phyloP scores from a whole-genome alignment of 75 land plant species.

The Cupressus sempervirens region DNA sequence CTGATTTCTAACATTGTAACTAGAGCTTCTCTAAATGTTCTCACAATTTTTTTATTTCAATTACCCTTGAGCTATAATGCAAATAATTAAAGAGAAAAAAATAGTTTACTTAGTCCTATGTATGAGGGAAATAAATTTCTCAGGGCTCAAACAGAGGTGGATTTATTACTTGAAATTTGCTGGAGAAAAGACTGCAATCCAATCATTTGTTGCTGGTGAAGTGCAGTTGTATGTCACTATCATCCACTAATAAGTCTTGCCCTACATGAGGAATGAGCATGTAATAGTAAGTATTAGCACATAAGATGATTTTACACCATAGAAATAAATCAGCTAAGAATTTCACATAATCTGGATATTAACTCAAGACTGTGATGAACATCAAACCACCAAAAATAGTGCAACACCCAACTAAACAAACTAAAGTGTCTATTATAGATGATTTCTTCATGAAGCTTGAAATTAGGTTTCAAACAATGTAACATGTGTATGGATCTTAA shows the following conservation, averaged over 20 bases:
- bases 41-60: constrained; percentile 4
- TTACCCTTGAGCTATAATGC: no score
- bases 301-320: not conserved
- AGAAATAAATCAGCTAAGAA: not conserved
- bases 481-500: no score
- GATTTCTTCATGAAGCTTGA: no score
- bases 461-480: no score
- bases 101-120: not conserved
- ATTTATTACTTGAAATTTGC: constrained; percentile 61
- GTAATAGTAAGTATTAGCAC: not conserved
- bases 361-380: not conserved
- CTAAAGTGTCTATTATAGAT: no score
- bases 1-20: constrained; percentile 40
- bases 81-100: constrained; percentile 19
- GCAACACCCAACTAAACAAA: no score
- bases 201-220: constrained; percentile 57
- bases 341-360: not conserved
- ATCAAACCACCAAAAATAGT: not conserved
- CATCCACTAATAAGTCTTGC: constrained; percentile 59
- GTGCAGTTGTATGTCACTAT: constrained; percentile 49
- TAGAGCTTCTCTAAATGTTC: constrained; percentile 22
- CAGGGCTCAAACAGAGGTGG: not conserved
- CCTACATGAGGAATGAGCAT: constrained; percentile 26
- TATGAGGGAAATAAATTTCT: not conserved
- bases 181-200: constrained; percentile 94